phyloP scores from a whole-genome alignment of 805 yeast genomes.

The Saccharomycopsis sp. region DNA sequence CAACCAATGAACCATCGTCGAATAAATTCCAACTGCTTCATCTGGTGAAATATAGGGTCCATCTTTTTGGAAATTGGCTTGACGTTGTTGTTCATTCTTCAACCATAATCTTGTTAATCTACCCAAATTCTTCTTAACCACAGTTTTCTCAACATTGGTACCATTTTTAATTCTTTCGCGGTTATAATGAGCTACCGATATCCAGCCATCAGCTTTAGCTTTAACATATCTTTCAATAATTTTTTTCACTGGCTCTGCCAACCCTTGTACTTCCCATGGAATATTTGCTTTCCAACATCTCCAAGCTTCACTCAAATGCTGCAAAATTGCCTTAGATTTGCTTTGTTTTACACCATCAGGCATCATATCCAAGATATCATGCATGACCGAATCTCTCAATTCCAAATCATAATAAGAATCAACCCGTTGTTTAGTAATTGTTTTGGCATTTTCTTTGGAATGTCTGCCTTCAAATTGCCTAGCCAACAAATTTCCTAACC shows the following conservation, averaged over 20 bases:
- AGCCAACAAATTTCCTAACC: constrained; percentile 87
- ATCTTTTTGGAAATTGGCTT: constrained; percentile 64
- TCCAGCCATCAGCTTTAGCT: constrained; percentile 97
- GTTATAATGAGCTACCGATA: constrained; percentile 85
- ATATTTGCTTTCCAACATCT: constrained; percentile 99
- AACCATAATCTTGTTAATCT: constrained; percentile 89
- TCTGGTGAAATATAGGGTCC: constrained; percentile 85
- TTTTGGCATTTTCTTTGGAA: constrained; percentile 84
- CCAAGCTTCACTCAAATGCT: constrained; percentile 98
- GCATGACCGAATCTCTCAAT: constrained; percentile 88
- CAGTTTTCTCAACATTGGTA: constrained; percentile 90
- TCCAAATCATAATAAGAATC: constrained; percentile 94
- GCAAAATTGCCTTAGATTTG: constrained; percentile 80
- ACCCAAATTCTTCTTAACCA: constrained; percentile 88
- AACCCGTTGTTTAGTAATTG: constrained; percentile 90
- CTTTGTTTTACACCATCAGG: constrained; percentile 89
- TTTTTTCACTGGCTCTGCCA: constrained; percentile 83
- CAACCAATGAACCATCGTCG: constrained; percentile 87
- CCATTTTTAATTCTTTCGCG: constrained; percentile 85
- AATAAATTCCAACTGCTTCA: constrained; percentile 82
- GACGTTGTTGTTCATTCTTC: constrained; percentile 86
- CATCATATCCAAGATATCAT: constrained; percentile 93
- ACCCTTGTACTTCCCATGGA: constrained; percentile 96
- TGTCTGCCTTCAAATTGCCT: constrained; percentile 96
- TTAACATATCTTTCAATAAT: constrained; percentile 85